Evolutionary conservation across 2,329 filamentous ascomycete species (phyloP), one percentile per base, ranked within the genome.

Genomic region (Ascochyta viciae-villosae): DNA sequence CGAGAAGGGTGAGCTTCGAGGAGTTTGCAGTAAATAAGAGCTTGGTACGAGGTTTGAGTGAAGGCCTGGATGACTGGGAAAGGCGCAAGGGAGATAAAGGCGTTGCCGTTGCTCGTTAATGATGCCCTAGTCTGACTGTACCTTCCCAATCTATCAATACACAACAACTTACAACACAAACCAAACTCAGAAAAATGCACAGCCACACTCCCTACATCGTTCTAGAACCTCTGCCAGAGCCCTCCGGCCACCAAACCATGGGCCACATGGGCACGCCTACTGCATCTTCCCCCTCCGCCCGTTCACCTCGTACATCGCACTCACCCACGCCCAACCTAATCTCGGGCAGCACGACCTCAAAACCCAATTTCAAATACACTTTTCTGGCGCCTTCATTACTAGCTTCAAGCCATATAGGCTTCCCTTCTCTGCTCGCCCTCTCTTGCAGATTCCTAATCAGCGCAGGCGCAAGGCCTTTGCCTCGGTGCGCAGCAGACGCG

Each of bases 41-140:
- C 0, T 78, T 80, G 72, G 67, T 78, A 31, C 68, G 74, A 23
- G 63, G 62, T 0, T 58, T 81, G 47, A 47, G 74, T 3, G 42
- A 67, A 13, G 66, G 69, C 0, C 61, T 77, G 5, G 69, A 71
- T 34, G 41, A 45, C 3, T 41, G 31, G 38, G 16, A 13, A 23
- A 39, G 3, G 15, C n/a, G 35, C 4, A 33, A 27, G 8, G 33
- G 8, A n/a, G 9, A 15, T 16, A 26, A 1, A 41, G 24, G 4
- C 15, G 23, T 23, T 41, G 10, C 23, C 5, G 33, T 6, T 34
- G 6, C 8, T 16, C 15, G 7, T 35, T 35, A n/a, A 19, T 35
- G 29, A 19, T 19, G 19, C 19, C 19, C 19, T 19, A 19, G 19
- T 19, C 2, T 19, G 19, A 19, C 19, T 19, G 19, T 19, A 19